These are phyloP conservation scores for Wickerhamomyces silvicola DNA, from an alignment of 805 yeast species.

Conservation along the genomic window DNA sequence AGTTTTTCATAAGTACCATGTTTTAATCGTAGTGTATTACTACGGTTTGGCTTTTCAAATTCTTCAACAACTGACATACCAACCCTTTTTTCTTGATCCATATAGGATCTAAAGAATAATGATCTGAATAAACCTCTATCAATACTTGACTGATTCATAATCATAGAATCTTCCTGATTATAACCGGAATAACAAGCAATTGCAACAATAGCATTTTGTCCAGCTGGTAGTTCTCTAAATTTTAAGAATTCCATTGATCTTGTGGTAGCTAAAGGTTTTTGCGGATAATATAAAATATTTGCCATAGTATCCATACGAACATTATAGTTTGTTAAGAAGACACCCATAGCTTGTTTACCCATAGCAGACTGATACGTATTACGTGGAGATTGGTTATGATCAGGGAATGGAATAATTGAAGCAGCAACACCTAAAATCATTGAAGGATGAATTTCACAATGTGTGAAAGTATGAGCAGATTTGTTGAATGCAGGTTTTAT, in stretches of 20 bases:
- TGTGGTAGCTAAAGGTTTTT: conserved; percentile 96
- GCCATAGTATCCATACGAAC: conserved; percentile 99
- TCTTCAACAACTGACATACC: conserved; percentile 98
- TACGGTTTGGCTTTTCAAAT: conserved; percentile 93
- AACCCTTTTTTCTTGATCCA: conserved; percentile 97
- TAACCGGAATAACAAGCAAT: conserved; percentile 97
- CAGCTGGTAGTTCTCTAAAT: conserved; percentile 97
- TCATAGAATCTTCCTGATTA: conserved; percentile 99
- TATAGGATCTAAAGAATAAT: conserved; percentile 90
- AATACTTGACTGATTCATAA: conserved; percentile 97
- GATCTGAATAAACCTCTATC: conserved; percentile 96
- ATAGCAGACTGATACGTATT: conserved; percentile 98
- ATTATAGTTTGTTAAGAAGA: conserved; percentile 86
- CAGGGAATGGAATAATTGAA: conserved; percentile 98
- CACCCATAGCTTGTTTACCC: conserved; percentile 99
- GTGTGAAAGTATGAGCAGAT: conserved; percentile 83
- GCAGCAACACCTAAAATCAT: conserved; percentile 99
- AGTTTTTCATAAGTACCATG: conserved; percentile 97
- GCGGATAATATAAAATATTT: conserved; percentile 93
- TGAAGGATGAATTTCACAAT: conserved; percentile 98
- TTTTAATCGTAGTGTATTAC: conserved; percentile 90
- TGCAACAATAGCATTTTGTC: conserved; percentile 98
- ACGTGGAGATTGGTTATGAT: conserved; percentile 99
- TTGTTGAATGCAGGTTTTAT: conserved; percentile 63
- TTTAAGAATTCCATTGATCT: conserved; percentile 96